Conservation (phyloP, 768 basidiomycete species). For the Clitopilus passeckerianus region DNA sequence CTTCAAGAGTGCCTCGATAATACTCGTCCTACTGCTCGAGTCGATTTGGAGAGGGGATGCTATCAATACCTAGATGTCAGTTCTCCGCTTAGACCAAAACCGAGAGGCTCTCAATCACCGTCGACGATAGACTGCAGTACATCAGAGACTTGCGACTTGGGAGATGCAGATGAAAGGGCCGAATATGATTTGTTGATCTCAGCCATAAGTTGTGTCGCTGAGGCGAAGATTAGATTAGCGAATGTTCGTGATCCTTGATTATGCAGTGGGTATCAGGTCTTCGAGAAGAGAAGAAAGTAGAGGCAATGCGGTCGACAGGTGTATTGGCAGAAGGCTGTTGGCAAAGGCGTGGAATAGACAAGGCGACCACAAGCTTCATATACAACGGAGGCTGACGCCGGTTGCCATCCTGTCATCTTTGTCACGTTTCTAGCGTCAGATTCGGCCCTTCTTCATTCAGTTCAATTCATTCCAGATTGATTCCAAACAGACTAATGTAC, state of each 20-base stretch:
- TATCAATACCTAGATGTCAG: conserved; percentile 12
- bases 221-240: background rate
- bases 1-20: conserved; percentile 53
- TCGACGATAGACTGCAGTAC: conserved; percentile 48
- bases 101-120: conserved; percentile 26
- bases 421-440: background rate
- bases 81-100: background rate
- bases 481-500: background rate
- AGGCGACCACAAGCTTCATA: background rate
- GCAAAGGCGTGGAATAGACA: background rate
- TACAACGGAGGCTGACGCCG: background rate
- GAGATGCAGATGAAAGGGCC: conserved; percentile 40
- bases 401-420: background rate
- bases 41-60: conserved; percentile 47
- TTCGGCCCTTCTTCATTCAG: background rate
- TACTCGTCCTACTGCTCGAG: conserved; percentile 39
- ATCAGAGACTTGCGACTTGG: conserved; percentile 36
- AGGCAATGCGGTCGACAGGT: background rate
- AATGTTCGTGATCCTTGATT: background rate
- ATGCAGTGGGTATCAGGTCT: background rate
- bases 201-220: conserved; percentile 34
- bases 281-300: background rate
- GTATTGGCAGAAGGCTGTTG: background rate
- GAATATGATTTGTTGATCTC: conserved; percentile 40
- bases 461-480: background rate